A percentile compares a stretch with the other conserved stretches of the same genome.
phyloP scores from a whole-genome alignment of 23 red algal species.

The Gracilaria domingensis region DNA sequence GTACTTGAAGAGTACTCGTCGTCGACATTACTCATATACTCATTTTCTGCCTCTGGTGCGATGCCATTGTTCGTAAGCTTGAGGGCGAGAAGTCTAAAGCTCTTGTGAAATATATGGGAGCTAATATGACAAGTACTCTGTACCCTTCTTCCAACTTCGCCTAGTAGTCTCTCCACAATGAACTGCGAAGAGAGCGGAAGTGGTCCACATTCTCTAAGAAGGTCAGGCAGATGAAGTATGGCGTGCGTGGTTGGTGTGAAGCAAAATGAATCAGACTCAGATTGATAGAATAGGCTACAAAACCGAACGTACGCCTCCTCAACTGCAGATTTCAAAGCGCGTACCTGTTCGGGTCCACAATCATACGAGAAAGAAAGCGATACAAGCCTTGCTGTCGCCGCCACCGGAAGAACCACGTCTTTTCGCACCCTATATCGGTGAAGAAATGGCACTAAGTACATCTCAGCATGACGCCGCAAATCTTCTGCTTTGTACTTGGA shows the following conservation, averaged over 20 bases:
- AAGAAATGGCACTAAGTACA: neutral
- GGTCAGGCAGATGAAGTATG: conserved; percentile 13
- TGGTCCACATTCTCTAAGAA: conserved; percentile 21
- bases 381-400: neutral
- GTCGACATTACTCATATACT: neutral
- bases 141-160: conserved; percentile 4
- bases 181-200: neutral
- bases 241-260: conserved; percentile 31
- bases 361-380: neutral
- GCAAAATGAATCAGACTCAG: conserved; percentile 8
- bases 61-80: neutral
- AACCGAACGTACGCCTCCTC: neutral
- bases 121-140: neutral
- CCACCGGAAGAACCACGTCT: neutral
- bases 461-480: neutral
- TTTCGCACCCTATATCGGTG: neutral
- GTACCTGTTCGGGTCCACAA: neutral
- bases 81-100: neutral
- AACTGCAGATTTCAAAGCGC: neutral
- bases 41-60: neutral
- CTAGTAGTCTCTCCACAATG: neutral
- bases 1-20: too few species aligned
- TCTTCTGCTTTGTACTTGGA: neutral
- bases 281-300: neutral
- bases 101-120: conserved; percentile 10